Evolutionary conservation across 371 early-diverging fungal genomes (phyloP), one percentile per base, ranked within the genome.

Genomic region (Parasitella parasitica): DNA sequence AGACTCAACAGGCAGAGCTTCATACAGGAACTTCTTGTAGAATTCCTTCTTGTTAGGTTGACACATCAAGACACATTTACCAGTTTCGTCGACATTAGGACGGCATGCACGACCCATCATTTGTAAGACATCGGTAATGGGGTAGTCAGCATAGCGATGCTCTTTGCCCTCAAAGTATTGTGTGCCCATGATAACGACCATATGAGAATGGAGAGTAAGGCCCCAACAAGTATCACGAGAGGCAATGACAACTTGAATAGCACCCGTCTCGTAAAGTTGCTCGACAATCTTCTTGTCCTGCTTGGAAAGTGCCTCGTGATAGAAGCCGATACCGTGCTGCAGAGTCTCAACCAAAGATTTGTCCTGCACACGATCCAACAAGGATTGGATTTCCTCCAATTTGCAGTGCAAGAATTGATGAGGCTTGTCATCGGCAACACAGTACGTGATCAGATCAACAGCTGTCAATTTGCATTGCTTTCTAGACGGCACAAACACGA

Each of bases 101-200:
- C 89, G 75, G 22, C 92, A 88, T 2, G 96, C 96, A 11, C 93
- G 86, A 12, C 97, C 97, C 86, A 96, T 90, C 99, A 98, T 97
- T 72, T 97, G 96, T 57, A 97, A 78, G 24, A 97, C 91, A 57
- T 97, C 97, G 3, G 96, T 89, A 34, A 97, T 89, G 15, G 94
- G 87, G 67, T 95, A 98, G 66, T 98, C 99, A 0, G 87, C 89
- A 80, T 98, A 97, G 8, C 95, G 88, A 72, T 97, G 97, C 70
- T 94, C 94, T 72, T 91, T 89, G 35, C 96, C 97, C 59, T 92
- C 86, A 77, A 88, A 98, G 75, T 89, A 92, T 75, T 97, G 95
- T 2, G 97, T 94, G 20, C 99, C 99, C 97, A 97, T 97, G 16
- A 98, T 82, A 4, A 98, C 86, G 6, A 95, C 97, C 67, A 94